These are phyloP conservation scores for Phytophthora parvispora DNA, from an alignment of 352 stramenopile genomes.

Conservation along the genomic window DNA sequence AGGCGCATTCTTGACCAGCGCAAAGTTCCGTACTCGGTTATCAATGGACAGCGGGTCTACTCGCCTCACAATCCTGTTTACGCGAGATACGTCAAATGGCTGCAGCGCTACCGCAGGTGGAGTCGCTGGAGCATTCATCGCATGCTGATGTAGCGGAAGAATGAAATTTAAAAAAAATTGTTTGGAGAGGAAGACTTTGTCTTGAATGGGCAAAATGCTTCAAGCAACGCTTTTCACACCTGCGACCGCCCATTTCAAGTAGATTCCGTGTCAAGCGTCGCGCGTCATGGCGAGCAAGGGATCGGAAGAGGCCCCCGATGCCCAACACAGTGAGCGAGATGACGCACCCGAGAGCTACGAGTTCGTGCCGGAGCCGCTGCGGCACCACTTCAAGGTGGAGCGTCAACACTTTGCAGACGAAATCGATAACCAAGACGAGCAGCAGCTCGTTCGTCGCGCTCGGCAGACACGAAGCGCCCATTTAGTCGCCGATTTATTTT, in stretches of 20 bases:
- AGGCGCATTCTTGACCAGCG: too few relatives aligned
- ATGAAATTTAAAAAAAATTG: too few relatives aligned
- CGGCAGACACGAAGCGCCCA: conserved; percentile 63
- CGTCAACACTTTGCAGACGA: conserved; percentile 7
- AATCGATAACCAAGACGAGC: conserved; percentile 10
- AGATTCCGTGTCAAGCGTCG: conserved; percentile 16
- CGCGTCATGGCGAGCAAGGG: conserved; percentile 11
- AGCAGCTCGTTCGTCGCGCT: conserved; percentile 39
- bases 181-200: too few relatives aligned
- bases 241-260: background rate
- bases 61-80: too few relatives aligned
- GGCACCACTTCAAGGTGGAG: conserved; percentile 64
- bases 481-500: conserved; percentile 47
- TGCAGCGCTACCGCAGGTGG: too few relatives aligned
- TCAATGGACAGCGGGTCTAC: too few relatives aligned
- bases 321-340: background rate
- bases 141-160: too few relatives aligned
- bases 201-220: too few relatives aligned
- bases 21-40: too few relatives aligned
- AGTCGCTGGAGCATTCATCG: too few relatives aligned
- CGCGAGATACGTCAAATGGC: too few relatives aligned
- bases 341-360: conserved; percentile 32
- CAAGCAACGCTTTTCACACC: too few relatives aligned
- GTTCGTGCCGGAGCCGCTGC: conserved; percentile 54
- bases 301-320: background rate